Conservation (phyloP, 768 basidiomycete genomes). For the Xerocomus spinulosus region DNA sequence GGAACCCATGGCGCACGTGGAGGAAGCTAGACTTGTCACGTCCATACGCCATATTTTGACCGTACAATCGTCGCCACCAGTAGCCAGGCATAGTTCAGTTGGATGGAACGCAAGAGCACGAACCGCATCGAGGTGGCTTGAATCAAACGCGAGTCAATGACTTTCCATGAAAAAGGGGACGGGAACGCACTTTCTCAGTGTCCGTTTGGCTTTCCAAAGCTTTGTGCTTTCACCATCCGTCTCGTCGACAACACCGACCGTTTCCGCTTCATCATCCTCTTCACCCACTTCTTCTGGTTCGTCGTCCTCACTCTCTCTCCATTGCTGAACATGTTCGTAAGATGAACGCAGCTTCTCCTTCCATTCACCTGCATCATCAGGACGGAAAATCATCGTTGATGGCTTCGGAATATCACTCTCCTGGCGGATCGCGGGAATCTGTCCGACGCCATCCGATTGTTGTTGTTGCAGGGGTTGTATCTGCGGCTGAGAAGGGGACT, state of each 20-base stretch:
- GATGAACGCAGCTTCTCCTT: constrained; percentile 68
- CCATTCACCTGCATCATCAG: constrained; percentile 85
- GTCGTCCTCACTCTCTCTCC: constrained; percentile 46
- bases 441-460: constrained; percentile 18
- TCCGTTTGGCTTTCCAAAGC: constrained; percentile 82
- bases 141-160: constrained; percentile 4
- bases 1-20: constrained; percentile 54
- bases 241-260: constrained; percentile 48
- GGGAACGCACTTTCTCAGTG: constrained; percentile 76
- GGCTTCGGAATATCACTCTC: constrained; percentile 21
- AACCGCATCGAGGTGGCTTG: constrained; percentile 89
- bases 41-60: constrained; percentile 96
- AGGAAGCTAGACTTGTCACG: constrained; percentile 64
- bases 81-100: constrained; percentile 79
- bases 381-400: constrained; percentile 79
- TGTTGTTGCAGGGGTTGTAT: constrained; percentile 15
- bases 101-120: constrained; percentile 89
- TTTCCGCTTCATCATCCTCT: constrained; percentile 63
- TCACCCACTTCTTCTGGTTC: constrained; percentile 68
- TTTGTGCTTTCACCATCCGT: constrained; percentile 67
- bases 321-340: constrained; percentile 43
- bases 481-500: constrained; percentile 33
- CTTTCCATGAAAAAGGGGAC: constrained; percentile 1
- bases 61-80: constrained; percentile 91
- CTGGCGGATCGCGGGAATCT: constrained; percentile 5